These are phyloP conservation scores for Arachis hypogaea DNA, from an alignment of 306 rosid genomes.

Conservation along the genomic window DNA sequence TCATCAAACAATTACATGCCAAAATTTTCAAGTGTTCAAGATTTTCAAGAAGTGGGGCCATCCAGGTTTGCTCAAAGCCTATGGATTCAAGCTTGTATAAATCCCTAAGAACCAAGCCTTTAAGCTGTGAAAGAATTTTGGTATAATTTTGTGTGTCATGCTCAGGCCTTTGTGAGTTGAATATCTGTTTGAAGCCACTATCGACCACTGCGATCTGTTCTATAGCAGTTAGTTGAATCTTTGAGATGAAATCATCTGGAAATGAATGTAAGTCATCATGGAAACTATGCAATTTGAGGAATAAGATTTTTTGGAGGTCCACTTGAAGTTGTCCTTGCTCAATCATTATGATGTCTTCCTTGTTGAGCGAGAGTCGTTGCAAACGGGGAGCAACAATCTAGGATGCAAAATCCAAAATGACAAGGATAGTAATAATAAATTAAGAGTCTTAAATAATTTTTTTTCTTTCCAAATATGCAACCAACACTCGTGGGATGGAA, in stretches of 20 bases:
- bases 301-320: neutral
- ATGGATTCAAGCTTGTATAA: neutral
- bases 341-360: constrained; percentile 9
- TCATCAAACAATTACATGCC: neutral
- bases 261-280: neutral
- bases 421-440: neutral
- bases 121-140: neutral
- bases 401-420: neutral
- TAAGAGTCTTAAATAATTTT: too few species aligned
- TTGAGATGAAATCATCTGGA: neutral
- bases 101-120: neutral
- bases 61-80: constrained; percentile 18
- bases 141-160: neutral
- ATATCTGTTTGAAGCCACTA: neutral
- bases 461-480: too few species aligned
- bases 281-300: neutral
- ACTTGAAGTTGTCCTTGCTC: constrained; percentile 1
- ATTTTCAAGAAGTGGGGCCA: neutral
- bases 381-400: constrained; percentile 24
- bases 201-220: neutral
- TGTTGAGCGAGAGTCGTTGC: neutral
- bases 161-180: neutral
- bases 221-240: neutral
- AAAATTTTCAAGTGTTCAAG: neutral
- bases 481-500: too few species aligned